phyloP scores from a whole-genome alignment of 2,329 filamentous ascomycete genomes.

The Alternaria longipes region DNA sequence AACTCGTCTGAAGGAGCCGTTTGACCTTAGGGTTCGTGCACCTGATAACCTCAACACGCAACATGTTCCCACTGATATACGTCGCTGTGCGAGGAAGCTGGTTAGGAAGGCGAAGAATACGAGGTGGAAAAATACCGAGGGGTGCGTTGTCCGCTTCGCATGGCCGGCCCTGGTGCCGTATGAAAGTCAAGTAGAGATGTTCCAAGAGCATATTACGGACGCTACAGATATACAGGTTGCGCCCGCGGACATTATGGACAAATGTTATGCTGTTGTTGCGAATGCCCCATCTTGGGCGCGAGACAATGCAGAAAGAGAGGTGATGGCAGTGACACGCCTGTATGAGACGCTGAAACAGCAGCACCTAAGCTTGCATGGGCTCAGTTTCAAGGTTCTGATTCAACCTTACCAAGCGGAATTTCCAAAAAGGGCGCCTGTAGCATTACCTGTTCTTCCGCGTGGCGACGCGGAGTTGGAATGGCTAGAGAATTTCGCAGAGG shows the following conservation, averaged over 20 bases:
- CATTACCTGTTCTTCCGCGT: slow-evolving; percentile 1
- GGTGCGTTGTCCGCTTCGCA: slow-evolving; percentile 7
- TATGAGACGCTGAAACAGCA: background rate
- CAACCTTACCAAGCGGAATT: background rate
- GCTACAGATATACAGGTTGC: background rate
- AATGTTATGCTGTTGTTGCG: background rate
- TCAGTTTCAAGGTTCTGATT: background rate
- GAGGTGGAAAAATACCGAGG: background rate
- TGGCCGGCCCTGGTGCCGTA: slow-evolving; percentile 22
- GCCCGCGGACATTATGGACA: background rate
- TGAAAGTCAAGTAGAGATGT: slow-evolving; percentile 12
- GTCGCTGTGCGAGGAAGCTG: background rate
- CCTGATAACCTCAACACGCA: slow-evolving; percentile 3
- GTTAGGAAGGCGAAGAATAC: background rate
- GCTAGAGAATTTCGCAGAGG: slow-evolving; percentile 11
- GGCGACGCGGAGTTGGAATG: slow-evolving; percentile 10
- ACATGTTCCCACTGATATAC: slow-evolving; percentile 7
- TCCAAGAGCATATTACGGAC: background rate
- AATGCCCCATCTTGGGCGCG: slow-evolving; percentile 1
- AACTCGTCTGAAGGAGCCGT: slow-evolving; percentile 15
- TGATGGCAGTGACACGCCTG: background rate
- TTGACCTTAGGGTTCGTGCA: slow-evolving; percentile 9
- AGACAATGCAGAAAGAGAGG: background rate
- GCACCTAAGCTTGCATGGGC: background rate
- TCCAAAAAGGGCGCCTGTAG: background rate